Conservation (phyloP, 116 monocot genomes). For the Posidonia oceanica region DNA sequence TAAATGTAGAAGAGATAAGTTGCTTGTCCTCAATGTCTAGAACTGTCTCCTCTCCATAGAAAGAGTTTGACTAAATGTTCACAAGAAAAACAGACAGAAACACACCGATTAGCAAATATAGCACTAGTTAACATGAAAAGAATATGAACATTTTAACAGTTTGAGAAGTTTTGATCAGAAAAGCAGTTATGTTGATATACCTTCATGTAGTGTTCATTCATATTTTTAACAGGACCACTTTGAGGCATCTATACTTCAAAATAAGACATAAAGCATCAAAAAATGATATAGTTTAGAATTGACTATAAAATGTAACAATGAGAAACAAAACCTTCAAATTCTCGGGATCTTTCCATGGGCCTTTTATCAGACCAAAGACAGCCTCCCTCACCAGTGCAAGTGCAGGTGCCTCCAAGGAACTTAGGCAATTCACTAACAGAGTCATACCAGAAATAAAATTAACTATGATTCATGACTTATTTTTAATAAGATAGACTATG, state of each 20-base stretch:
- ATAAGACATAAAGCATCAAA: not conserved
- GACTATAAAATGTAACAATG: not conserved
- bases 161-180: not conserved
- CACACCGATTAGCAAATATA: too few species aligned
- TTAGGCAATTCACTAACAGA: constrained; percentile 79
- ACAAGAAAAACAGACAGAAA: not conserved
- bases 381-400: constrained; percentile 61
- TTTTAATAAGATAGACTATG: not conserved
- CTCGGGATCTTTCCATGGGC: constrained; percentile 96
- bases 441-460: too few species aligned
- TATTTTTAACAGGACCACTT: constrained; percentile 38
- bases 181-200: constrained; percentile 11
- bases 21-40: constrained; percentile 9
- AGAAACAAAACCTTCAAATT: constrained; percentile 48
- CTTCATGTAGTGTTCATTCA: constrained; percentile 25
- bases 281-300: not conserved
- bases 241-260: constrained; percentile 51
- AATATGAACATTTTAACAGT: too few species aligned
- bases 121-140: too few species aligned
- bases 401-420: constrained; percentile 89
- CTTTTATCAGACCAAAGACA: constrained; percentile 89
- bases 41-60: constrained; percentile 19
- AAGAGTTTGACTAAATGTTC: constrained; percentile 21
- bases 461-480: not conserved
- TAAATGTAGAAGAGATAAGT: constrained; percentile 19